Base-by-base conservation (phyloP, 257 asterid genomes). In the Solanum appendiculatum region DNA sequence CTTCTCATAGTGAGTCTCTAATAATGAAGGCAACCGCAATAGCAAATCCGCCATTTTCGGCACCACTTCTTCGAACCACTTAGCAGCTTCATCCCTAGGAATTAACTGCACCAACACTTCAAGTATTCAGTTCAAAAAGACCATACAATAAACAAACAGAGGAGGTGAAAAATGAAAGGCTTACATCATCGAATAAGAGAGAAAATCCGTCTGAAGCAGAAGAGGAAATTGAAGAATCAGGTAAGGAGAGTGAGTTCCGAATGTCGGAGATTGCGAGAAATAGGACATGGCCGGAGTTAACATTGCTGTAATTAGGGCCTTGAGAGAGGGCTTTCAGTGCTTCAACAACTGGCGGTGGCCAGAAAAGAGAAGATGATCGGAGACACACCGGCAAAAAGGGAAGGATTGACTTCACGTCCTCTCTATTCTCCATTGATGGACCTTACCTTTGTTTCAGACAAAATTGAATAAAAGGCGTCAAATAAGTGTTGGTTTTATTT, bases 131-230 rank as follows among this genome's bases (percentile, higher is more conserved):
- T 40, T 42, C 6, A 18, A 60, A 36, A 16, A 18, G 69, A 34
- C 37, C 18, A 74, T 25, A 37, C 27, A n/a, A 39, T 16, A 27
- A 23, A 85, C n/a, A 64, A 29, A 54, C 18, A 27, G 72, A 20
- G 27, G 14, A 27, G 18, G 63, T 33, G 6, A 72, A 42, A 42
- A 58, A 23, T 69, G 14, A 58, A 82, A 18, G 39, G 18, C 13
- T 90, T 86, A 96, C 99, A 83, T 93, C 96, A 86, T 96, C 98
- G 64, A 96, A 95, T 93, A 92, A 96, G 88, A 93, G 91, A 23
- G 95, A 82, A 85, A 92, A 89, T 42, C 98, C 99, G 48, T 90
- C 91, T 25, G 93, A 82, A 74, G 94, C 92, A 66, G 95, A 91
- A 51, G 90, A 29, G 11, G 91, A 89, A 73, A 93, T 91, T 51